Evolutionary conservation across 495 filamentous ascomycete genomes (phyloP).

Genomic region (Xylaria curta): DNA sequence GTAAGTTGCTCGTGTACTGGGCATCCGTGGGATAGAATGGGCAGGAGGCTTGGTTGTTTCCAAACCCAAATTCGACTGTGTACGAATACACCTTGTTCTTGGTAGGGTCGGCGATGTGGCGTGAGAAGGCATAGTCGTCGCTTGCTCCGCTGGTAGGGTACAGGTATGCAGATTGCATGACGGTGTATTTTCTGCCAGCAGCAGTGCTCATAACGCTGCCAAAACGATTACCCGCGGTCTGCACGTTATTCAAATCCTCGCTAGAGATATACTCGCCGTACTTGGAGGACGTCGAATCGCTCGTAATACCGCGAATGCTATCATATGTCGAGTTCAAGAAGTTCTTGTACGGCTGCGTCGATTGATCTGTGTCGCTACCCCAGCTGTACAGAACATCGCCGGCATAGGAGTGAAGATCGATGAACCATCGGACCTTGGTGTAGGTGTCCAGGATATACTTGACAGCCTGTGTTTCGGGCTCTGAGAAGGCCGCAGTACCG

Average conservation of each 20-base stretch:
- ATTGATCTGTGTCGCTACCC: slow-evolving; percentile 49
- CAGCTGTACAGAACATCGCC: slow-evolving; percentile 49
- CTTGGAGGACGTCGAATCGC: slow-evolving; percentile 28
- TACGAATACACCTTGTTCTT: slow-evolving; percentile 47
- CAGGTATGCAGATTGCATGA: slow-evolving; percentile 41
- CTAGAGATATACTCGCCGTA: slow-evolving; percentile 48
- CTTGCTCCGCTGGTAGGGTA: slow-evolving; percentile 47
- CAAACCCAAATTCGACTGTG: slow-evolving; percentile 52
- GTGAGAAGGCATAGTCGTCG: slow-evolving; percentile 46
- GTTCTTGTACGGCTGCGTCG: slow-evolving; percentile 39
- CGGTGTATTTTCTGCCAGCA: slow-evolving; percentile 37
- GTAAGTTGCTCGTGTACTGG: slow-evolving; percentile 44
- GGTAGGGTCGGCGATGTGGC: slow-evolving; percentile 35
- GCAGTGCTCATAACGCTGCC: slow-evolving; percentile 40
- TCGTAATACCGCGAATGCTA: slow-evolving; percentile 44
- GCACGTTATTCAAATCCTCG: slow-evolving; percentile 34
- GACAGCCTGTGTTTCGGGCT: slow-evolving; percentile 47
- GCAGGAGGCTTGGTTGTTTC: slow-evolving; percentile 38
- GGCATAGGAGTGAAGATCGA: slow-evolving; percentile 52
- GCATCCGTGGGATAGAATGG: slow-evolving; percentile 45
- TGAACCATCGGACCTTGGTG: slow-evolving; percentile 49
- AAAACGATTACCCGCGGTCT: slow-evolving; percentile 34
- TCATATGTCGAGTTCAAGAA: slow-evolving; percentile 47
- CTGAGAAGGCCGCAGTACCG: slow-evolving; percentile 43
- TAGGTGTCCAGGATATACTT: slow-evolving; percentile 47